phyloP scores from a whole-genome alignment of 192 early-diverging fungal species.

The Backusella mclennaniae region DNA sequence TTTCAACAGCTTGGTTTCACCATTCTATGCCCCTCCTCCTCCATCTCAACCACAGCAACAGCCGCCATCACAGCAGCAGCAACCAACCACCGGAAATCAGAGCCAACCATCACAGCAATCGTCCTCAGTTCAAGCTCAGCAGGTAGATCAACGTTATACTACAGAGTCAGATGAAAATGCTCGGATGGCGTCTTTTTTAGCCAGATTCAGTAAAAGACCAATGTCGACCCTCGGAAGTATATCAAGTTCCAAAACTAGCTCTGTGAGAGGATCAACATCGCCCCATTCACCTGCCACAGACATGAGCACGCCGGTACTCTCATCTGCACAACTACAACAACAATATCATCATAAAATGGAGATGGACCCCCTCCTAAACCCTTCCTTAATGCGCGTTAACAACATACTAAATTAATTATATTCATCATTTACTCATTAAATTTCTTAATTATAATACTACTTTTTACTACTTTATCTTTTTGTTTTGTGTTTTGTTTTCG shows the following conservation, averaged over 20 bases:
- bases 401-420: conserved; percentile 28
- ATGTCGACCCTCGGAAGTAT: conserved; percentile 14
- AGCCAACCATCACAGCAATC: neutral
- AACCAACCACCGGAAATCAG: neutral
- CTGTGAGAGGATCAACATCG: conserved; percentile 20
- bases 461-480: neutral
- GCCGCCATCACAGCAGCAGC: neutral
- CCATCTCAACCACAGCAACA: conserved; percentile 5
- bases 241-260: conserved; percentile 23
- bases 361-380: conserved; percentile 20
- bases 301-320: conserved; percentile 26
- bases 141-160: neutral
- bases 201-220: conserved; percentile 14
- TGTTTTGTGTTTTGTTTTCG: neutral
- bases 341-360: conserved; percentile 20
- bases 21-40: conserved; percentile 10
- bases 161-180: conserved; percentile 7
- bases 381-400: conserved; percentile 29
- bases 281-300: conserved; percentile 17
- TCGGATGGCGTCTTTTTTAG: conserved; percentile 5
- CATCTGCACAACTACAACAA: conserved; percentile 12
- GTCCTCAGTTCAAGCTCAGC: neutral
- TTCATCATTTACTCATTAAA: conserved; percentile 8
- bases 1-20: conserved; percentile 19
- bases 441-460: neutral